These are phyloP conservation scores for Leccinum barrowsii DNA, from an alignment of 768 basidiomycete genomes.

Conservation along the genomic window DNA sequence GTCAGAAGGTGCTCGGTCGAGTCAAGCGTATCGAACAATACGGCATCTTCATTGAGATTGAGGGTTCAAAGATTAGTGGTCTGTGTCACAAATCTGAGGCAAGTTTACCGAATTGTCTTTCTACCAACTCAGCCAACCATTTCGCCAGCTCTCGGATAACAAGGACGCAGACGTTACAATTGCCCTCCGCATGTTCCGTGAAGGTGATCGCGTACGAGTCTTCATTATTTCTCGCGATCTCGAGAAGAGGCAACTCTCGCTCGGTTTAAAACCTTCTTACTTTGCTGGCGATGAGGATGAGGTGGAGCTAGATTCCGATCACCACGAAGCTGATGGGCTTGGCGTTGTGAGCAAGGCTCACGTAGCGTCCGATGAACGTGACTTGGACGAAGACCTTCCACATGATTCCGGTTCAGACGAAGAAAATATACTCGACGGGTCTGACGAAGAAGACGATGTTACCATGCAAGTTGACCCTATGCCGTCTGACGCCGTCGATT, in stretches of 20 bases:
- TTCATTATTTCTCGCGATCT: slow-evolving; percentile 68
- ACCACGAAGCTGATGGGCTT: slow-evolving; percentile 22
- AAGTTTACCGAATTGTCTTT: slow-evolving; percentile 14
- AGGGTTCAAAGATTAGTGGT: slow-evolving; percentile 80
- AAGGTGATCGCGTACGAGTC: slow-evolving; percentile 84
- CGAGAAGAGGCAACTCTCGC: slow-evolving; percentile 77
- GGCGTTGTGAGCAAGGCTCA: slow-evolving; percentile 32
- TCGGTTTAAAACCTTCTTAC: slow-evolving; percentile 83
- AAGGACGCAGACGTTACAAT: slow-evolving; percentile 72
- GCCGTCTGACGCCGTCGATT: background rate
- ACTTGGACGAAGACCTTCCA: slow-evolving; percentile 5
- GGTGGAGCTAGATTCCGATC: slow-evolving; percentile 29
- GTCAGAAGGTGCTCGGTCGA: slow-evolving; percentile 75
- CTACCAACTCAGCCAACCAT: background rate
- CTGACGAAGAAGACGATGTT: slow-evolving; percentile 13
- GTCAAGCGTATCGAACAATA: slow-evolving; percentile 85
- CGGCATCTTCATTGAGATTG: slow-evolving; percentile 89
- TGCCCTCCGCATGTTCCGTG: slow-evolving; percentile 78
- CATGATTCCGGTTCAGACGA: slow-evolving; percentile 16
- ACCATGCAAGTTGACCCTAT: slow-evolving; percentile 19
- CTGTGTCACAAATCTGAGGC: slow-evolving; percentile 95
- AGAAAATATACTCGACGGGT: slow-evolving; percentile 14
- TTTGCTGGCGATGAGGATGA: slow-evolving; percentile 62
- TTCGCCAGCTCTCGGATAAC: slow-evolving; percentile 78
- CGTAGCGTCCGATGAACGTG: slow-evolving; percentile 20